Conservation (phyloP, 2,329 filamentous ascomycete species). For the Aspergillus calidoustus region DNA sequence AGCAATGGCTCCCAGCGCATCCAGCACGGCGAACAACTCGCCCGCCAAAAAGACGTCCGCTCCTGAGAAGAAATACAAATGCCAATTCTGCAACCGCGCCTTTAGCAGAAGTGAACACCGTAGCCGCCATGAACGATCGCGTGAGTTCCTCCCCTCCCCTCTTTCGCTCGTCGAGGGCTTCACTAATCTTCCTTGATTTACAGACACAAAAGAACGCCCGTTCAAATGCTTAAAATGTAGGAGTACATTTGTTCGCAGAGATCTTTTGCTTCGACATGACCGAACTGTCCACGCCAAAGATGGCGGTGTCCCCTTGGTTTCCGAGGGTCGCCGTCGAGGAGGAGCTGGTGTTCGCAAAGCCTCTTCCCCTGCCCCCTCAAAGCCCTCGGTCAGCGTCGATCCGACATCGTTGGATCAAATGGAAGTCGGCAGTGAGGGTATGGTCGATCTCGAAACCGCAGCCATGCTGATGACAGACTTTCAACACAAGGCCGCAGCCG, state of each 20-base stretch:
- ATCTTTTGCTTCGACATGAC: slow-evolving; percentile 94
- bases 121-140: slow-evolving; percentile 94
- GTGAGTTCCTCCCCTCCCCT: slow-evolving; percentile 66
- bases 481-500: slow-evolving; percentile 89
- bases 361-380: slow-evolving; percentile 61
- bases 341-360: slow-evolving; percentile 45
- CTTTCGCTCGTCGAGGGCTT: neutral
- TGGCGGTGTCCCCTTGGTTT: slow-evolving; percentile 89
- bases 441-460: slow-evolving; percentile 95
- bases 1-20: slow-evolving; percentile 53
- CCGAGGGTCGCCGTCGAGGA: slow-evolving; percentile 79
- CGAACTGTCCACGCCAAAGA: slow-evolving; percentile 98
- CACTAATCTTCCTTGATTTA: neutral
- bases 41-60: slow-evolving; percentile 81
- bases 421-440: slow-evolving; percentile 84
- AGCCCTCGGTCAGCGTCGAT: slow-evolving; percentile 80
- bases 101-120: slow-evolving; percentile 98
- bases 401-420: slow-evolving; percentile 88
- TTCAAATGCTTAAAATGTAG: slow-evolving; percentile 99
- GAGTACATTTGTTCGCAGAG: slow-evolving; percentile 96
- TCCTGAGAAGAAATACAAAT: slow-evolving; percentile 99
- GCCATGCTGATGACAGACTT: slow-evolving; percentile 99
- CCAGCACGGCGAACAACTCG: slow-evolving; percentile 70
- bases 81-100: slow-evolving; percentile 96
- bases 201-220: slow-evolving; percentile 97